A percentile compares a stretch with the other conserved stretches of the same genome.
These are phyloP conservation scores for Oryza nivara DNA, from an alignment of 176 grass and related monocot species.

Conservation along the genomic window DNA sequence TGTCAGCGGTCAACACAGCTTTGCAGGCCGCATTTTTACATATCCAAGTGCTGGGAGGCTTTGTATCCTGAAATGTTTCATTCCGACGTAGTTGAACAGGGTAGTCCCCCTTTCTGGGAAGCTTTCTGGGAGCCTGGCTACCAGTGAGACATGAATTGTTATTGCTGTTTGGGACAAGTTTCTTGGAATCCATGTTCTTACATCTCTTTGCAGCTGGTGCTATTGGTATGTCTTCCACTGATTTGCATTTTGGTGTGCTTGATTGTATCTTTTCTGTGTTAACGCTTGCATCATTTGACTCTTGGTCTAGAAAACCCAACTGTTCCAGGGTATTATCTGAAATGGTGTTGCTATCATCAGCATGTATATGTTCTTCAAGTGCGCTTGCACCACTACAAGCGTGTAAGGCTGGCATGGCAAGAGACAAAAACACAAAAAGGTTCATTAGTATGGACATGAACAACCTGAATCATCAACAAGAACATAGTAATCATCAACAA, in stretches of 20 bases:
- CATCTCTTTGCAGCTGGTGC: slow-evolving; percentile 52
- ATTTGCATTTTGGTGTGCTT: slow-evolving; percentile 67
- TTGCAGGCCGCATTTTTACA: slow-evolving; percentile 98
- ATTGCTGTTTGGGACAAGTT: slow-evolving; percentile 51
- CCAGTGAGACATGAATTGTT: slow-evolving; percentile 44
- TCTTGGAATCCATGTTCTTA: slow-evolving; percentile 70
- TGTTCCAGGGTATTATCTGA: slow-evolving; percentile 43
- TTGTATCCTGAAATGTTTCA: slow-evolving; percentile 41
- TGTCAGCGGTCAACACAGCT: slow-evolving; percentile 68
- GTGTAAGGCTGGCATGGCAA: slow-evolving; percentile 37
- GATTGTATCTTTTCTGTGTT: slow-evolving; percentile 60
- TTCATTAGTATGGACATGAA: slow-evolving; percentile 3
- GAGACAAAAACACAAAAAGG: not conserved
- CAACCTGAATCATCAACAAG: not conserved
- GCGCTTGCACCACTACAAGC: slow-evolving; percentile 22
- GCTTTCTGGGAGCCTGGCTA: slow-evolving; percentile 50
- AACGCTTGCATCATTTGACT: slow-evolving; percentile 59
- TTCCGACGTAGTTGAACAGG: slow-evolving; percentile 44
- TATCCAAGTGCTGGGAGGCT: slow-evolving; percentile 61
- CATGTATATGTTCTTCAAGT: slow-evolving; percentile 34
- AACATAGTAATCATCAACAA: not conserved
- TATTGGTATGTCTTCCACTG: slow-evolving; percentile 56
- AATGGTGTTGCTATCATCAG: slow-evolving; percentile 41
- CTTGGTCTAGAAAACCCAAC: slow-evolving; percentile 48
- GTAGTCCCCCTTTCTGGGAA: slow-evolving; percentile 51